Percentiles rank a stretch among this genome's conserved stretches.
Evolutionary conservation across 164 flowering plant genomes (phyloP).

Genomic region (Sextonia rubra): DNA sequence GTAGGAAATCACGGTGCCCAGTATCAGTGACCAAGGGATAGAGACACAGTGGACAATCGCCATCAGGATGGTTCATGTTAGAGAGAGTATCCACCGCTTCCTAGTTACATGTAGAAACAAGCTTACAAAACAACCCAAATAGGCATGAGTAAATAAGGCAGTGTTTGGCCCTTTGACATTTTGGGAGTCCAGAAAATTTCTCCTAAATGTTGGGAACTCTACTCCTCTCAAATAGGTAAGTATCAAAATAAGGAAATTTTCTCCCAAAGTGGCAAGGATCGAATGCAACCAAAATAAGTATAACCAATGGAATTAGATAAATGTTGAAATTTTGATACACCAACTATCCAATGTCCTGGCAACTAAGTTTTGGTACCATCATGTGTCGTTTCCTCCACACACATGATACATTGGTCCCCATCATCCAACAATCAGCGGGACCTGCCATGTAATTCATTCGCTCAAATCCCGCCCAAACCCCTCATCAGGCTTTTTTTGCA

Average conservation of each 20-base stretch:
- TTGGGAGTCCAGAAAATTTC: neutral
- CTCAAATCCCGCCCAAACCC: neutral
- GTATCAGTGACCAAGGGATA: conserved; percentile 58
- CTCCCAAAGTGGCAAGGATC: neutral
- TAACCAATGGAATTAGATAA: neutral
- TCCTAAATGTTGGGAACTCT: neutral
- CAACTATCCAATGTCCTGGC: neutral
- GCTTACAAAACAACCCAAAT: neutral
- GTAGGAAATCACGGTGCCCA: conserved; percentile 24
- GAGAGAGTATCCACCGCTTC: conserved; percentile 85
- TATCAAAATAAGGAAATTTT: neutral
- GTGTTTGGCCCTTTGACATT: neutral
- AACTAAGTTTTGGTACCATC: neutral
- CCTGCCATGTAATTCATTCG: neutral
- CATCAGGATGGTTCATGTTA: conserved; percentile 90
- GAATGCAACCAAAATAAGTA: neutral
- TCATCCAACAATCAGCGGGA: neutral
- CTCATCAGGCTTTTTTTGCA: neutral
- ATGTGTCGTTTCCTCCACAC: neutral
- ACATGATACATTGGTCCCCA: neutral
- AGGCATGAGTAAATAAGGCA: neutral
- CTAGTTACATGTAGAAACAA: conserved; percentile 27
- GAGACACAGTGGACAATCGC: conserved; percentile 86
- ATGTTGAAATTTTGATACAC: neutral
- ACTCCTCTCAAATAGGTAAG: neutral